Base-by-base conservation (phyloP, 352 stramenopile species). In the Pythium rishiriense region DNA sequence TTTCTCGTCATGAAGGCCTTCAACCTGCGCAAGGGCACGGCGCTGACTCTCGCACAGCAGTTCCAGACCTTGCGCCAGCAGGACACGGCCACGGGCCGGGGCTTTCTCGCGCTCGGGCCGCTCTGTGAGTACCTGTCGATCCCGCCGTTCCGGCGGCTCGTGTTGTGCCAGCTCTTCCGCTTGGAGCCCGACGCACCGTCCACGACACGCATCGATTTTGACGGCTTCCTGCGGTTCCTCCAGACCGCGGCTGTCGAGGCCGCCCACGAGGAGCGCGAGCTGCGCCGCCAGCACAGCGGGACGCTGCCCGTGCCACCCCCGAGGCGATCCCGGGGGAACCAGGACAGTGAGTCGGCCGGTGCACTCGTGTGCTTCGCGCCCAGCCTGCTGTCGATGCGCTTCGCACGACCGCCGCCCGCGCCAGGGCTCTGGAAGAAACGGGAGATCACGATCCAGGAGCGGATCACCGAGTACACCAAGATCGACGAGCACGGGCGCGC, bases 401-500 rank as follows among this genome's bases (percentile, higher is more conserved):
- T 78, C 26, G 65, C 73, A 12, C 61, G 68, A 14, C 72, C 71
- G 12, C 83, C 81, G 8, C 76, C 80, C 2, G 79, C 81, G 4
- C 82, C 84, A 9, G 86, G 84, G 6, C 73, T 93, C 8, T 95
- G 86, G 87, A 95, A 94, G 67, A 95, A 95, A 52, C 83, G 87
- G 25, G 85, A 95, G 69, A 80, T 92, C 31, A 93, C 86, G 29
- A 92, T 95, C 62, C 86, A 95, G 58, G 86, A 95, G 51, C 79
- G 81, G n/a, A 89, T 90, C 55, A 90, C 77, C 41, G 81, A 95
- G 68, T 93, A 95, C 76, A 95, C 84, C 42, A 95, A 93, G 74
- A 95, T 95, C 56, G 87, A 94, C 58, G 84, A 94, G 26, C 79
- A 83, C 17, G 85, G 87, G 11, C 72, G 77, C 39, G 69, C 83